These are phyloP conservation scores for Tricholoma saponaceum DNA, from an alignment of 768 basidiomycete genomes.

Conservation along the genomic window DNA sequence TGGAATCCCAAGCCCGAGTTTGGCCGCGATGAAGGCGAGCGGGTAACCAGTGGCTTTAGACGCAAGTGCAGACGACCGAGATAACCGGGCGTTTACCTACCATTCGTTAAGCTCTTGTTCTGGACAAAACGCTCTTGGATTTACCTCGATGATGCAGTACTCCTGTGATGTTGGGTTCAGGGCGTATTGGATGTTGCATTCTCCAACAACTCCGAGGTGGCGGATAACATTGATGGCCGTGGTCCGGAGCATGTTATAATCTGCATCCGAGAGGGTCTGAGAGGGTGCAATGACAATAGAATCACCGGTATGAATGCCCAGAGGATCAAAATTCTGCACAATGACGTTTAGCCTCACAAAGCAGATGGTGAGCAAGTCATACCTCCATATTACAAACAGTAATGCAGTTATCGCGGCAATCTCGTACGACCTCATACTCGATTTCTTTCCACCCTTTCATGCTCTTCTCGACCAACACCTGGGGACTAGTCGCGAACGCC, in stretches of 20 bases:
- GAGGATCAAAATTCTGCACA: conserved; percentile 92
- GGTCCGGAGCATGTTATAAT: conserved; percentile 98
- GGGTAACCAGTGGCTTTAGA: conserved; percentile 99
- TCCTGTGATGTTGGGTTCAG: conserved; percentile 93
- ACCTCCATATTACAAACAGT: conserved; percentile 99
- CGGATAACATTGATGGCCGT: conserved; percentile 98
- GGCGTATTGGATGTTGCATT: conserved; percentile 99
- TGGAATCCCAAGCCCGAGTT: conserved; percentile 94
- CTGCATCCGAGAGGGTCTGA: conserved; percentile 97
- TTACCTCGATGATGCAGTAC: conserved; percentile 96
- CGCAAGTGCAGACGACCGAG: conserved; percentile 94
- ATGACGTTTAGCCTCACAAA: neutral
- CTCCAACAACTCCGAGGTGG: conserved; percentile 96
- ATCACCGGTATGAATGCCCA: conserved; percentile 98
- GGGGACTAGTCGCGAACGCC: conserved; percentile 96
- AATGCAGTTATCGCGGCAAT: conserved; percentile 98
- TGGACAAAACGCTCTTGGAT: neutral
- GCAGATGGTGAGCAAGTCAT: conserved; percentile 18
- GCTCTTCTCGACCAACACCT: conserved; percentile 97
- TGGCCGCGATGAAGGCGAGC: conserved; percentile 96
- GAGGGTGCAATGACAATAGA: conserved; percentile 98
- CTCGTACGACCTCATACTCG: conserved; percentile 97
- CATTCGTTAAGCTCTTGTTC: neutral
- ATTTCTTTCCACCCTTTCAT: conserved; percentile 99
- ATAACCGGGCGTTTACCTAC: conserved; percentile 90